Conservation (phyloP, 768 basidiomycete species). For the Roridomyces roridus region DNA sequence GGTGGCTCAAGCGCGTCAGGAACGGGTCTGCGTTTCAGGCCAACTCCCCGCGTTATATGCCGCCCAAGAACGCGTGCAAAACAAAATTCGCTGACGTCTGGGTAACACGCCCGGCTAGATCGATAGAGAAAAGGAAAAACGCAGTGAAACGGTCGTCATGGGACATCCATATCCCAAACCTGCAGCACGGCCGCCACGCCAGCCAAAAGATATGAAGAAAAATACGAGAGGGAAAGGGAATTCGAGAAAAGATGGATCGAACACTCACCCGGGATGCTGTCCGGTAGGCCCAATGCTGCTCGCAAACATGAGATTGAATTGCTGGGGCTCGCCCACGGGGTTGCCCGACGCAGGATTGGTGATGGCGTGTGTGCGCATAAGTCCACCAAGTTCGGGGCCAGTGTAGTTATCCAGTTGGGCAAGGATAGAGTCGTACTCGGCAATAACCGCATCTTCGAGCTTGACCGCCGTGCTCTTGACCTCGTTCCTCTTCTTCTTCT, state of each 20-base stretch:
- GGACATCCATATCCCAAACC: too few species aligned
- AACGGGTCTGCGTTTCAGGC: too few species aligned
- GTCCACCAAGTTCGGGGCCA: slow-evolving; percentile 86
- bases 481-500: slow-evolving; percentile 79
- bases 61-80: too few species aligned
- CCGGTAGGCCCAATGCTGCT: slow-evolving; percentile 98
- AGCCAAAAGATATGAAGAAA: slow-evolving; percentile 9
- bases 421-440: slow-evolving; percentile 81
- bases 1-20: too few species aligned
- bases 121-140: too few species aligned
- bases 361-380: slow-evolving; percentile 82
- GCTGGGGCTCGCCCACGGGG: slow-evolving; percentile 89
- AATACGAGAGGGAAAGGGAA: neutral
- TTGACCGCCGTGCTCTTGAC: slow-evolving; percentile 73
- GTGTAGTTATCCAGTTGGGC: slow-evolving; percentile 97
- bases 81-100: too few species aligned
- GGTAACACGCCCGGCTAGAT: too few species aligned
- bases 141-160: too few species aligned
- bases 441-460: slow-evolving; percentile 74
- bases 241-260: neutral
- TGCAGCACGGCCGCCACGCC: too few species aligned
- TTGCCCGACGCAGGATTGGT: slow-evolving; percentile 93
- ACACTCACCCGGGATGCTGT: slow-evolving; percentile 86
- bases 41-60: too few species aligned
- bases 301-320: slow-evolving; percentile 99